Percentiles rank a stretch among this genome's conserved stretches.
These are phyloP conservation scores for Vaccinium corymbosum DNA, from an alignment of 148 eudicot species.

Conservation along the genomic window DNA sequence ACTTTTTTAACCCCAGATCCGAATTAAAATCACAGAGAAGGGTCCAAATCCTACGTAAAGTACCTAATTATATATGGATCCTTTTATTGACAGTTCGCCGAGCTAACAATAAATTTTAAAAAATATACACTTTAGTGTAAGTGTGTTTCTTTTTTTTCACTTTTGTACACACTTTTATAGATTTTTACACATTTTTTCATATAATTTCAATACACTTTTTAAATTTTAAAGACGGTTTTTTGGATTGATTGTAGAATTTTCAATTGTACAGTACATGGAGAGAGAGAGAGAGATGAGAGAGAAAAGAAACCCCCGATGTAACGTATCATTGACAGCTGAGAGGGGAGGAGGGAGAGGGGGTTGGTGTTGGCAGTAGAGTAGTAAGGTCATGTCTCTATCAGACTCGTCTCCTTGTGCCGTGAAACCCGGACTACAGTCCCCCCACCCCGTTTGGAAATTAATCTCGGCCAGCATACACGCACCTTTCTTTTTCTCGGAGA, in stretches of 20 bases:
- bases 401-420: constrained; percentile 47
- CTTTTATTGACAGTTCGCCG: too few relatives aligned
- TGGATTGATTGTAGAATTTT: too few relatives aligned
- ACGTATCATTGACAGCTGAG: constrained; percentile 49
- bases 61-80: too few relatives aligned
- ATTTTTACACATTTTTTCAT: too few relatives aligned
- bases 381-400: constrained; percentile 42
- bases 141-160: too few relatives aligned
- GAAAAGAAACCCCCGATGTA: constrained; percentile 35
- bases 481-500: too few relatives aligned
- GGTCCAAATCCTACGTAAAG: constrained; percentile 1
- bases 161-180: too few relatives aligned
- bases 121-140: too few relatives aligned
- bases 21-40: background rate
- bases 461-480: too few relatives aligned
- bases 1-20: background rate
- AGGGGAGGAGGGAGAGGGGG: constrained; percentile 10
- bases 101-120: too few relatives aligned
- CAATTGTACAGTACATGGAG: background rate
- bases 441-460: background rate
- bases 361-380: constrained; percentile 2
- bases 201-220: too few relatives aligned
- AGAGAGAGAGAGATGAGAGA: background rate
- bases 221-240: too few relatives aligned
- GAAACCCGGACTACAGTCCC: constrained; percentile 64